Evolutionary conservation across 768 basidiomycete genomes (phyloP), one percentile per base, ranked within the genome.

Genomic region (Tubosaeta sp.): DNA sequence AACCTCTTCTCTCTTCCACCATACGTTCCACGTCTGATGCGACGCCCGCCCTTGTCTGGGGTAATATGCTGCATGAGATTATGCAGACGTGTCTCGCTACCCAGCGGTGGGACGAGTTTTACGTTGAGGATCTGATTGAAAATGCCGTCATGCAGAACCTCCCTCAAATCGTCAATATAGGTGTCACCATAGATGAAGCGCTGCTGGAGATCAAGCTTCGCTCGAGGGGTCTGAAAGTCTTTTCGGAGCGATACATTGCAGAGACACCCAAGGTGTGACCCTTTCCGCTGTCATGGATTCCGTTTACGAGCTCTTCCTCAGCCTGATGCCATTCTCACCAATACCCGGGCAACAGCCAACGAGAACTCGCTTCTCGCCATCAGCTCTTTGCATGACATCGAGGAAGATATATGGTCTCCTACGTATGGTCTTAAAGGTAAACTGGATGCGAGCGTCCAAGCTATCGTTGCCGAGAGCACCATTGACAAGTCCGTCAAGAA

Each of bases 361-460:
- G 75, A 76, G 25, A 70, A 71, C 1, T 78, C 84, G 2, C 71
- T 79, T 10, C 76, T 97, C 0, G 88, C 91, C 0, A 83, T 99
- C 44, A 74, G 81, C 6, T 74, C 84, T 27, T 70, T 97, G 5
- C 80, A 91, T 55, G 94, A 93, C 52, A 79, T 95, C 38, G 97
- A 99, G 73, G 97, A 99, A 65, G 94, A 97, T 58, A 95, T 99
- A 57, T 97, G 91, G 88, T 95, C 92, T 1, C 95, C 97, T 0
- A 86, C 83, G 2, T 95, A 91, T 61, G 97, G 97, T 1, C 74
- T 99, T 33, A 95, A 95, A 67, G 97, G 97, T 22, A 98, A 98
- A 70, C 74, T 98, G 19, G 97, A 99, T 60, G 95, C 89, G 2
- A 92, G 88, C 2, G 83, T 97, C 2, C 76, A 89, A 55, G 82